Evolutionary conservation across 2,329 filamentous ascomycete species (phyloP).

Genomic region (Ophiostoma ulmi): DNA sequence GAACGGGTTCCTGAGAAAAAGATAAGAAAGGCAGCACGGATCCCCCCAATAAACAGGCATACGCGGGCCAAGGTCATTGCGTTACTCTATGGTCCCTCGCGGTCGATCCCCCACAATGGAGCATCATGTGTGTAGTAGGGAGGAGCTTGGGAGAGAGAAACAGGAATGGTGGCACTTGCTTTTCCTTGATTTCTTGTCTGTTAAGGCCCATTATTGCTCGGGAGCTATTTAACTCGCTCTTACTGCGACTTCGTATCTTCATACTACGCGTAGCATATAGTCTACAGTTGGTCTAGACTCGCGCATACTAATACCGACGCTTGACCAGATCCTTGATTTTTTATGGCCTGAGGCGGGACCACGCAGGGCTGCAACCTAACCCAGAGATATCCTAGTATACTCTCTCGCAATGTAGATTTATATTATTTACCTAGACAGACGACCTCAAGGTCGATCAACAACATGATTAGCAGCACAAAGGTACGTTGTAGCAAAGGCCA

Average conservation of each 20-base stretch:
- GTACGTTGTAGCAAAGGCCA: neutral
- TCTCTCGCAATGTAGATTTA: neutral
- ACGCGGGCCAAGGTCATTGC: neutral
- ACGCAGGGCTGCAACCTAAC: slow-evolving; percentile 5
- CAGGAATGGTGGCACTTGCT: neutral
- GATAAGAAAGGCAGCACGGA: neutral
- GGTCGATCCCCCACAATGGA: slow-evolving; percentile 15
- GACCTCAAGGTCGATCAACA: slow-evolving; percentile 2
- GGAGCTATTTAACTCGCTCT: slow-evolving; percentile 10
- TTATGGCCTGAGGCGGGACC: slow-evolving; percentile 12
- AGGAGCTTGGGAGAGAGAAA: neutral
- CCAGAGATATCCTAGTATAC: neutral
- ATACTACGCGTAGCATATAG: neutral
- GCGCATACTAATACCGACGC: neutral
- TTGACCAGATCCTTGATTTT: slow-evolving; percentile 2
- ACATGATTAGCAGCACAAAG: neutral
- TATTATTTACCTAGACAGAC: neutral
- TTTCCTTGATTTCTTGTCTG: slow-evolving; percentile 6
- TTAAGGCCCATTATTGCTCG: neutral
- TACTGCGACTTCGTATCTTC: neutral
- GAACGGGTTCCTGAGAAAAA: neutral
- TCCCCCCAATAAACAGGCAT: neutral
- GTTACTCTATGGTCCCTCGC: neutral
- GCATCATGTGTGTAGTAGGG: neutral
- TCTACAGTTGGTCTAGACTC: neutral